Percentiles rank a stretch among this genome's conserved stretches.
phyloP scores from a whole-genome alignment of 192 early-diverging fungal species.

The Coemansia sp. region DNA sequence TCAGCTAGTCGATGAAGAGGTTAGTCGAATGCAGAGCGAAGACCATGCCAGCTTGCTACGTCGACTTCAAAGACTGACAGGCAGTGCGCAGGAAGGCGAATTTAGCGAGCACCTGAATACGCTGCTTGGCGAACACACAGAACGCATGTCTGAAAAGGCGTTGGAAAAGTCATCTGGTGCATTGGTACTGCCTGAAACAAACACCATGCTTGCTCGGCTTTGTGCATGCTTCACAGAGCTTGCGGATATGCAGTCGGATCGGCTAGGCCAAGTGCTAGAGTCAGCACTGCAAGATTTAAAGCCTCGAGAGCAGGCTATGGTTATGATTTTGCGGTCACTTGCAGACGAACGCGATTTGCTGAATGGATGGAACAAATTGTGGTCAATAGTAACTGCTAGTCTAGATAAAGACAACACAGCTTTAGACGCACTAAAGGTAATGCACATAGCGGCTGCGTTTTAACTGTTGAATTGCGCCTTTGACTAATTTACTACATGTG shows the following conservation, averaged over 20 bases:
- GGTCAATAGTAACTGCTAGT: conserved; percentile 20
- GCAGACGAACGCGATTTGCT: conserved; percentile 29
- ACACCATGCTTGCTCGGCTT: conserved; percentile 11
- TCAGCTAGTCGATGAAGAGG: conserved; percentile 11
- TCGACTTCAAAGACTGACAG: neutral
- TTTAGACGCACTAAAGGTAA: conserved; percentile 29
- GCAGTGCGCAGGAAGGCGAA: neutral
- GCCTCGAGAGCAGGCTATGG: conserved; percentile 9
- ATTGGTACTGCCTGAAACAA: neutral
- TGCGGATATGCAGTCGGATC: conserved; percentile 6
- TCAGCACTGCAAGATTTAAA: neutral
- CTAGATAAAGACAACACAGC: conserved; percentile 21
- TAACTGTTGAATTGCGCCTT: neutral
- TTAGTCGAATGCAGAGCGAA: conserved; percentile 8
- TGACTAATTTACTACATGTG: neutral
- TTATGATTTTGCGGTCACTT: conserved; percentile 10
- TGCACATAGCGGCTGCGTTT: neutral
- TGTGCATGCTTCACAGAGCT: conserved; percentile 18
- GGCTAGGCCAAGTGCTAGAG: conserved; percentile 9
- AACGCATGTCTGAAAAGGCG: neutral
- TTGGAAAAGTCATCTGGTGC: neutral
- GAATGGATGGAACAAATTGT: conserved; percentile 26
- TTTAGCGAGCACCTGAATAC: neutral
- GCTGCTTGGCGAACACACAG: conserved; percentile 6
- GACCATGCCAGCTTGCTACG: conserved; percentile 1